Evolutionary conservation across 1,139 yeast species (phyloP).

Genomic region (Protomyces macrosporus): DNA sequence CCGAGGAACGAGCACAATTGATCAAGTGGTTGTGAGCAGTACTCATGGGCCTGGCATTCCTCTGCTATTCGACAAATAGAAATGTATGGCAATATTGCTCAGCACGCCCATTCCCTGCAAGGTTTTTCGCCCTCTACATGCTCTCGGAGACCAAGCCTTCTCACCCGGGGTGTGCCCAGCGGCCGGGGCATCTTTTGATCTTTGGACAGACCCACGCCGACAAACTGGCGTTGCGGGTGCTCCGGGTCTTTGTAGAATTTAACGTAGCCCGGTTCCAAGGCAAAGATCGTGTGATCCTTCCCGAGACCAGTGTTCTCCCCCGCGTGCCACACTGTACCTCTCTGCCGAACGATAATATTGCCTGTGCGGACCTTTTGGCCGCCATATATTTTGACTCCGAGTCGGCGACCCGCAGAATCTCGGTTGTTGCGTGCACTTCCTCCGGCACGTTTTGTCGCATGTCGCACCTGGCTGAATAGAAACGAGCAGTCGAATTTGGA

Average conservation of each 20-base stretch:
- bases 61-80: neutral
- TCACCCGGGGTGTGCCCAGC: constrained; percentile 77
- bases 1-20: constrained; percentile 65
- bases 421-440: constrained; percentile 90
- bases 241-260: constrained; percentile 92
- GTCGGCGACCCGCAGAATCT: constrained; percentile 91
- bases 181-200: constrained; percentile 72
- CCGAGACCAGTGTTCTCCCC: constrained; percentile 92
- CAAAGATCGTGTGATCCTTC: constrained; percentile 86
- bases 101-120: constrained; percentile 11
- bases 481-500: no score
- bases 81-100: neutral
- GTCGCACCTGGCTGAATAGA: constrained; percentile 49
- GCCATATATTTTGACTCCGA: constrained; percentile 85
- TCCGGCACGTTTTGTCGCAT: constrained; percentile 88
- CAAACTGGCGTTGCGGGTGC: constrained; percentile 86
- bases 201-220: constrained; percentile 73
- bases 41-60: constrained; percentile 73
- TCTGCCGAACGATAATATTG: constrained; percentile 86
- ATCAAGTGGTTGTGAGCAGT: constrained; percentile 62
- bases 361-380: constrained; percentile 49
- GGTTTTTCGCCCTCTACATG: constrained; percentile 17
- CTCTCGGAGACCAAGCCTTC: constrained; percentile 62
- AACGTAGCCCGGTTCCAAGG: constrained; percentile 88
- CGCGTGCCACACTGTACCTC: constrained; percentile 95